Evolutionary conservation across 1,284 basidiomycete genomes (phyloP), one percentile per base, ranked within the genome.

Genomic region (Blastosporella zonata): DNA sequence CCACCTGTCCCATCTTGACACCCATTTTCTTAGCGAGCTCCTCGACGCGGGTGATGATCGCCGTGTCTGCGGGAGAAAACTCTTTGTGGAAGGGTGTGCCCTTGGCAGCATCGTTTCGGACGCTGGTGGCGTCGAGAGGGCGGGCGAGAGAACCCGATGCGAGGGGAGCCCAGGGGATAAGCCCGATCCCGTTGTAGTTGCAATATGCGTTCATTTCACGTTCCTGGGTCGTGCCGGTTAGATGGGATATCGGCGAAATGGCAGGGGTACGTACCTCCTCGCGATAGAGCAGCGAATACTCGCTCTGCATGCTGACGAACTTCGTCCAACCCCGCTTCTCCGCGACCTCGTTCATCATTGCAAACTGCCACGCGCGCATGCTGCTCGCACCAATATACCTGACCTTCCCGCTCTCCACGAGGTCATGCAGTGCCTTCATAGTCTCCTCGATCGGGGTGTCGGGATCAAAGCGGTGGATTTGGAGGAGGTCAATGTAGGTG

Each of bases 401-500:
- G 8, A 46, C 44, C 13, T 46, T 46, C 12, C 75, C 73, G 28
- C 57, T 60, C 49, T 68, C 50, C 0, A 75, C 65, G 22, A 77
- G 63, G 38, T 75, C 74, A 48, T 76, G 69, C 2, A 75, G 59
- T 0, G 71, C 75, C 20, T 69, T 67, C 74, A 75, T 76, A 0
- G 69, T 74, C 55, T 76, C 71, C 36, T 72, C 69, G 0, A 61
- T 56, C 0, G 73, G 63, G 0, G 66, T 64, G 0, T 59, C 43
- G 0, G 57, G 47, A 47, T 74, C 73, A 42, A 65, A 73, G 6
- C 67, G 62, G 43, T 79, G 74, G 43, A 73, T 70, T 49, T 74
- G 72, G 20, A 75, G 59, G 2, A 78, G 64, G 53, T 79, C 76
- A 41, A 79, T 62, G 57, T 78, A 77, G 6, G 72, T 53, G 10